phyloP scores from a whole-genome alignment of 345 rosid genomes.

The Leavenworthia alabamica region DNA sequence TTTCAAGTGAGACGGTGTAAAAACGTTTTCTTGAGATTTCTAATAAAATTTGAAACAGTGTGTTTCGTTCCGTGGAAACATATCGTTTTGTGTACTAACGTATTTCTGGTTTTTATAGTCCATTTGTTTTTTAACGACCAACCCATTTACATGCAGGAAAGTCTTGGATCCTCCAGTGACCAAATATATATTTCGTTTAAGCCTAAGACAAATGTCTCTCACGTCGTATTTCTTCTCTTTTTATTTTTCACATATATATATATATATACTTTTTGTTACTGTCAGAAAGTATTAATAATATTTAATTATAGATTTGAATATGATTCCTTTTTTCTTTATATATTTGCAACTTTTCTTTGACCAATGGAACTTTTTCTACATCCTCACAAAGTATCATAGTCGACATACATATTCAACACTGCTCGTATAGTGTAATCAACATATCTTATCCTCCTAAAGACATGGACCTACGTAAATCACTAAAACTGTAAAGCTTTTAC shows the following conservation, averaged over 20 bases:
- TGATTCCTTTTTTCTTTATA: not conserved
- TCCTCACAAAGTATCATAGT: no score
- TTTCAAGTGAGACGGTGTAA: no score
- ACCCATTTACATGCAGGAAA: conserved; percentile 5
- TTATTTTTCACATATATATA: no score
- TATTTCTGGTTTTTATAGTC: no score
- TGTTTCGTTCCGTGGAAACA: no score
- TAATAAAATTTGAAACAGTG: no score
- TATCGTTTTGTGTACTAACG: no score
- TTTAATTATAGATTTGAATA: conserved; percentile 4
- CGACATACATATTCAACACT: no score
- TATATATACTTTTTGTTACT: not conserved
- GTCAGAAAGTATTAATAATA: conserved; percentile 15
- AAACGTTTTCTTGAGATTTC: no score
- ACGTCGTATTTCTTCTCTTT: conserved; percentile 6
- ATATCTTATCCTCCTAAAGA: conserved; percentile 20
- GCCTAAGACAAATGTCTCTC: conserved; percentile 18
- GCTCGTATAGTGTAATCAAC: conserved; percentile 10
- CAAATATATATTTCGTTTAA: conserved; percentile 21
- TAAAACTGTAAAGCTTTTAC: not conserved
- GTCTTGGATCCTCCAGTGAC: conserved; percentile 11
- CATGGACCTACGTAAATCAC: conserved; percentile 17
- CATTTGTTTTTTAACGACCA: no score
- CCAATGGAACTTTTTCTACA: no score
- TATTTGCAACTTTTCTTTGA: conserved; percentile 10